A percentile compares a stretch with the other conserved stretches of the same genome.
These are phyloP conservation scores for Singerocomus inundabilis DNA, from an alignment of 1,284 basidiomycete species.

Conservation along the genomic window DNA sequence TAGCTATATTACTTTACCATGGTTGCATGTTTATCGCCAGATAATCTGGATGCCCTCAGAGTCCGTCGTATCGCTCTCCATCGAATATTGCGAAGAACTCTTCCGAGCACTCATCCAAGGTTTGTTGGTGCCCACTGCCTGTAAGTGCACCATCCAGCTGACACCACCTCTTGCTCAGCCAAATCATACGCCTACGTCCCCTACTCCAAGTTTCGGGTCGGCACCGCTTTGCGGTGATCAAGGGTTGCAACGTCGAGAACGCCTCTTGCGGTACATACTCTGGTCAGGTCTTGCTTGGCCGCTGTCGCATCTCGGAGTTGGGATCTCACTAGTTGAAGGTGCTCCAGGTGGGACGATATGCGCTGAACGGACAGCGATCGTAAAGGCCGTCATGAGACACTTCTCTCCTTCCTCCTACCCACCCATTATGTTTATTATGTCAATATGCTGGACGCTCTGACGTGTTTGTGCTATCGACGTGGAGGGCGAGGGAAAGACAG, in stretches of 20 bases:
- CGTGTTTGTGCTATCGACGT: too few relatives aligned
- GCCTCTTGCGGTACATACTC: slow-evolving; percentile 72
- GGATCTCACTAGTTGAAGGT: too few relatives aligned
- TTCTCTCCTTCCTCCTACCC: not conserved
- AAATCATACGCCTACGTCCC: slow-evolving; percentile 62
- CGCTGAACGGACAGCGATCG: slow-evolving; percentile 85
- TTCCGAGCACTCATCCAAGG: slow-evolving; percentile 23
- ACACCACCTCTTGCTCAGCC: slow-evolving; percentile 35
- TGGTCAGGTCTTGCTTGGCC: not conserved
- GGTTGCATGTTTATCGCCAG: too few relatives aligned
- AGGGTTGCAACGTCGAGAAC: slow-evolving; percentile 90
- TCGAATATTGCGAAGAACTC: too few relatives aligned
- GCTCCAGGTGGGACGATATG: slow-evolving; percentile 72
- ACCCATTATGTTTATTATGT: too few relatives aligned
- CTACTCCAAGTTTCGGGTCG: slow-evolving; percentile 89
- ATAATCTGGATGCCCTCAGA: too few relatives aligned
- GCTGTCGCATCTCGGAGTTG: too few relatives aligned
- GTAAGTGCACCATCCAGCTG: too few relatives aligned
- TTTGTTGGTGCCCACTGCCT: slow-evolving; percentile 1
- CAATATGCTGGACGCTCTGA: too few relatives aligned
- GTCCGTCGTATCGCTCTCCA: slow-evolving; percentile 8
- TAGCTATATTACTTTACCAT: too few relatives aligned
- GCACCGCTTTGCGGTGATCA: slow-evolving; percentile 79
- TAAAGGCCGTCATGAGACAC: slow-evolving; percentile 76
- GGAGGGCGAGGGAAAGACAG: slow-evolving; percentile 77